phyloP scores from a whole-genome alignment of 352 stramenopile genomes.

The Globisporangium viniferum region DNA sequence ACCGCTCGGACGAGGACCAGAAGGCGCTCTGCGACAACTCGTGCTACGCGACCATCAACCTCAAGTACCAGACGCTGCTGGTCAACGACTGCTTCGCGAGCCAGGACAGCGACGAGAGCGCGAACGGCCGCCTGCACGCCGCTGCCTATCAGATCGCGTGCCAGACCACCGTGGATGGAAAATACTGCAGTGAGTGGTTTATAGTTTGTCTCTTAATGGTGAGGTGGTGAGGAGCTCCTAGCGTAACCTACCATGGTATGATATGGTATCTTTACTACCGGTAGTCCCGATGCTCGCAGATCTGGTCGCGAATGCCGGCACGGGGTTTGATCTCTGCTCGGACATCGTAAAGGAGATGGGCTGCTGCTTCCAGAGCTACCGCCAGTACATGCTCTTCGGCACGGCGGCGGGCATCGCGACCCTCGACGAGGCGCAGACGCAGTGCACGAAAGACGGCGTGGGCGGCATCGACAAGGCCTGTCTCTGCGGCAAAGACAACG shows the following conservation, averaged over 20 bases:
- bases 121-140: slow-evolving; percentile 51
- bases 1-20: slow-evolving; percentile 54
- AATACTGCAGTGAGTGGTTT: slow-evolving; percentile 70
- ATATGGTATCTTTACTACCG: neutral
- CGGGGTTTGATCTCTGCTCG: slow-evolving; percentile 52
- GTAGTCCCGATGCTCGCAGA: slow-evolving; percentile 57
- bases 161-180: slow-evolving; percentile 42
- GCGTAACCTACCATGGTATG: neutral
- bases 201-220: neutral
- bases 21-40: slow-evolving; percentile 55
- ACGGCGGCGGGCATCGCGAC: slow-evolving; percentile 45
- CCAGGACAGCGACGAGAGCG: slow-evolving; percentile 48
- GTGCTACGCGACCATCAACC: slow-evolving; percentile 49
- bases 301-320: slow-evolving; percentile 47
- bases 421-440: slow-evolving; percentile 47
- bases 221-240: neutral
- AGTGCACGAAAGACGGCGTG: slow-evolving; percentile 41
- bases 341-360: slow-evolving; percentile 73
- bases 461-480: slow-evolving; percentile 41
- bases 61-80: slow-evolving; percentile 66
- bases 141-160: slow-evolving; percentile 71
- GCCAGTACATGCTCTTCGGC: slow-evolving; percentile 66
- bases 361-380: slow-evolving; percentile 84
- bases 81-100: slow-evolving; percentile 65
- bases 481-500: slow-evolving; percentile 38